Percentiles rank a stretch among this genome's conserved stretches.
Evolutionary conservation across 257 asterid species (phyloP).

Genomic region (Rhazya stricta): DNA sequence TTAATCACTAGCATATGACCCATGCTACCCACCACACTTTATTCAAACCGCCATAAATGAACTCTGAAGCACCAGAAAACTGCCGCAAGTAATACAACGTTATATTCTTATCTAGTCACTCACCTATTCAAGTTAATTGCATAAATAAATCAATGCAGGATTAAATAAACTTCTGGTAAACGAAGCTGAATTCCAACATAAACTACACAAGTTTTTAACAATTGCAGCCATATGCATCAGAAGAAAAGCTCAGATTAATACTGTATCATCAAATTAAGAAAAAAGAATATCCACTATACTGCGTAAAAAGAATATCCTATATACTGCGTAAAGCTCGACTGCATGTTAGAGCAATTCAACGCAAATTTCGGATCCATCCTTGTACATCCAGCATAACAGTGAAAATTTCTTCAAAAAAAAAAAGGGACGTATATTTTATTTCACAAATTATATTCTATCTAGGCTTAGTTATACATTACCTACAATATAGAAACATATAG

Average conservation of each 20-base stretch:
- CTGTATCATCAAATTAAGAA: neutral
- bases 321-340: neutral
- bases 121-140: neutral
- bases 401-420: neutral
- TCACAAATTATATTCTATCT: neutral
- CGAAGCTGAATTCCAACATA: neutral
- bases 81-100: constrained; percentile 12
- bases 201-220: neutral
- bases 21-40: constrained; percentile 15
- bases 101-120: neutral
- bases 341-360: neutral
- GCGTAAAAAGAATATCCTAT: neutral
- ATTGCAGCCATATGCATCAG: neutral
- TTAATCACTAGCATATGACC: constrained; percentile 32
- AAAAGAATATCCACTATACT: neutral
- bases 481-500: neutral
- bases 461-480: neutral
- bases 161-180: neutral
- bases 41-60: constrained; percentile 13
- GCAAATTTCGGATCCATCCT: constrained; percentile 11
- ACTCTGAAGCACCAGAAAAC: constrained; percentile 21
- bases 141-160: neutral
- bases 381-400: neutral
- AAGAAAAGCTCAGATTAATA: neutral
- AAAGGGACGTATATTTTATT: neutral